Base-by-base conservation (phyloP, 441 rosid species). In the Croton setiger region DNA sequence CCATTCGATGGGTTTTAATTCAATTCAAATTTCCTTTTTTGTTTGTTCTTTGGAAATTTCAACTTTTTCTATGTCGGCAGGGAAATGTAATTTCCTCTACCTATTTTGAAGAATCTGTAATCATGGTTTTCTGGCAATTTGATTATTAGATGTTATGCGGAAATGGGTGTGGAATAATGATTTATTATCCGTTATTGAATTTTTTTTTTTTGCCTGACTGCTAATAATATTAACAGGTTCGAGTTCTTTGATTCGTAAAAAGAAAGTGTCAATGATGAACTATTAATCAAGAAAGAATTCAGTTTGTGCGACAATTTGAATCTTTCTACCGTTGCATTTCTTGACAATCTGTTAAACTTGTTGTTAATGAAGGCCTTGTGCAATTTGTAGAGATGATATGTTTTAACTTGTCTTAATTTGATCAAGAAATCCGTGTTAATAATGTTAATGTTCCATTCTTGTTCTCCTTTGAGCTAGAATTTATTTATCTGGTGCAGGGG, bases 401-500 rank as follows among this genome's bases (percentile, higher is more conserved):
- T 17, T 58, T 33, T 5, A 45, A 31, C 45, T 37, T 33, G 33
- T 48, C 8, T 63, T 7, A 23, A 17, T 72, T 66, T 9, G 48
- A 35, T 52, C 37, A 44, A 31, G 57, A 3, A 41, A 62, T 62
- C 61, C 31, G 6, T 47, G 56, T 47, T 63, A 27, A 3, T 43
- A 10, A 31, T 36, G 27, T 35, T 12, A 44, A 41, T 35, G 56
- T 31, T 20, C 23, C 43, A 14, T 7, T 6, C 47, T 6, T 41
- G 11, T 20, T n/a, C 4, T 43, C 43, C 6, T 51, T 70, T 37
- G 51, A 9, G n/a, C 48, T 60, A 60, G 43, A 74, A 51, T 58
- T 53, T 58, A 7, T 68, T 31, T 59, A 51, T 76, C 62, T 10
- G 45, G 48, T 64, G 56, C 80, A 94, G 98, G 92, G 86, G 0